Base-by-base conservation (phyloP, 495 filamentous ascomycete genomes). In the Copromyces sp. region DNA sequence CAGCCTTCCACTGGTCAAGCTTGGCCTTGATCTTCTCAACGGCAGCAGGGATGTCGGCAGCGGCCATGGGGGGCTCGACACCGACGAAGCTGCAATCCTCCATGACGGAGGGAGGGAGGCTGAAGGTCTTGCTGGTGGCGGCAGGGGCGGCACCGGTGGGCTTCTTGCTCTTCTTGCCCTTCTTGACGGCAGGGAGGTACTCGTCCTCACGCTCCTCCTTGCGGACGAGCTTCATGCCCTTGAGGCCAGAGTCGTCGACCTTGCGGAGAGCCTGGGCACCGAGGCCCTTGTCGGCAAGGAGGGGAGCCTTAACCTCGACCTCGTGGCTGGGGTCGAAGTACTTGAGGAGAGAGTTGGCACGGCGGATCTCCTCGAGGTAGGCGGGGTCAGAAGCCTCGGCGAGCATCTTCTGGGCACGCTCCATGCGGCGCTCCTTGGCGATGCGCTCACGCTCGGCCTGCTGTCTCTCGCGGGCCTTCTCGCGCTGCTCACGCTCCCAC, bases 11-110 rank as follows among this genome's bases (percentile, higher is more conserved):
- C 76, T 91, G 87, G n/a, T 89, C 90, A 45, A 97, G 85, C 86
- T 98, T 98, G 73, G 87, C 92, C 80, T 93, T 93, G 76, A 98
- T 86, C 86, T 97, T 95, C 87, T 97, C 94, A 14, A 92, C 81
- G 3, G 87, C 88, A 59, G 84, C 85, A 9, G 94, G 89, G 9
- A 98, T 90, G 77, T 95, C 95, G 39, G 89, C 83, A 77, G 93
- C 90, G 80, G 87, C 90, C 88, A 92, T 93, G 4, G 95, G 96
- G 59, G 94, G 90, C 69, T 95, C 91, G 75, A 98, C 87, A 79
- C 90, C 90, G 76, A 98, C 80, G 82, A 92, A 91, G 75, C 85
- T 85, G 68, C 97, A 91, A 80, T 97, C 91, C 82, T 97, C 94
- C 68, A 99, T 92, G 71, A 97, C 89, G 72, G 94, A 93, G 47